phyloP scores from a whole-genome alignment of 2,329 filamentous ascomycete genomes.

The Epichloe uncinata region DNA sequence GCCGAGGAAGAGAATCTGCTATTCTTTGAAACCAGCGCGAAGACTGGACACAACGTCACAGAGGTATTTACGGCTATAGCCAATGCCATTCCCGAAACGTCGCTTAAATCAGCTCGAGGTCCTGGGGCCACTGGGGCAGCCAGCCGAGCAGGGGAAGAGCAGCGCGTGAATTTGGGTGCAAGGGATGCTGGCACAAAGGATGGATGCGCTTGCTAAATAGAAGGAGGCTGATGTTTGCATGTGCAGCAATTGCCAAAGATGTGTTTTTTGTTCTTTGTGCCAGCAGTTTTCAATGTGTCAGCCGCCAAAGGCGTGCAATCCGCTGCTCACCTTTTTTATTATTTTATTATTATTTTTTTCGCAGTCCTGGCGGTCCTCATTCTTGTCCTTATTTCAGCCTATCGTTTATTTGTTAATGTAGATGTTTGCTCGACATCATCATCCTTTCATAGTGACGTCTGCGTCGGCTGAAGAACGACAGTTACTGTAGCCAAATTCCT shows the following conservation, averaged over 20 bases:
- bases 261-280: conserved; percentile 3
- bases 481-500: too few relatives aligned
- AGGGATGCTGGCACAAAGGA: conserved; percentile 70
- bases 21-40: conserved; percentile 97
- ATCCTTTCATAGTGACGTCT: not conserved
- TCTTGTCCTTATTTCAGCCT: conserved; percentile 1
- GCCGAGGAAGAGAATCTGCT: conserved; percentile 87
- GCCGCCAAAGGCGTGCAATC: conserved; percentile 10
- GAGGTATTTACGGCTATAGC: conserved; percentile 98
- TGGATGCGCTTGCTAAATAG: conserved; percentile 67
- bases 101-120: conserved; percentile 78
- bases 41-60: conserved; percentile 86
- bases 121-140: conserved; percentile 47
- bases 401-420: conserved; percentile 2
- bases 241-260: not conserved
- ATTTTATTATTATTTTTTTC: not conserved
- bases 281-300: conserved; percentile 7
- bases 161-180: conserved; percentile 71
- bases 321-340: not conserved
- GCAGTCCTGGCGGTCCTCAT: not conserved
- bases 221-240: not conserved
- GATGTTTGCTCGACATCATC: conserved; percentile 1
- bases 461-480: too few relatives aligned
- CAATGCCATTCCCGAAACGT: conserved; percentile 94
- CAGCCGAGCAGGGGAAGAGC: conserved; percentile 49